Evolutionary conservation across 2,329 filamentous ascomycete species (phyloP), one percentile per base, ranked within the genome.

Genomic region (Calonectria fujianensis): DNA sequence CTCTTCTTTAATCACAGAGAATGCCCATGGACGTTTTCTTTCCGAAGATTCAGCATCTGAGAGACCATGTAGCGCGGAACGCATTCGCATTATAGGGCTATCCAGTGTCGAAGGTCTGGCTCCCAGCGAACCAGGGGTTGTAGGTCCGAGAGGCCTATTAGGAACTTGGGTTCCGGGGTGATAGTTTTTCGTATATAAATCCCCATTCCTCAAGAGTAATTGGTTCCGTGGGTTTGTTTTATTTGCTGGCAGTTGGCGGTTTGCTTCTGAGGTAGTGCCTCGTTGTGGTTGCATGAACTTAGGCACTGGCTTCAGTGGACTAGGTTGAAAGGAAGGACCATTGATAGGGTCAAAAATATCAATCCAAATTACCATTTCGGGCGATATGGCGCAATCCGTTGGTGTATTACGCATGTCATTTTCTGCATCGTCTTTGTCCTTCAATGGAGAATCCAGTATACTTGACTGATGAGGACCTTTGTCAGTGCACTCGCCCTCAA

Each of bases 271-370:
- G 11, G 52, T 77, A 13, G 79, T 73, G 20, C 67, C 79, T 18
- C 80, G 78, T 2, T 74, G 37, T 80, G 78, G 74, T 59, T 84
- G 85, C 87, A 90, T 90, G 81, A 87, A 88, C 18, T 77, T 73
- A 0, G 90, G 90, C 14, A 91, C 85, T 1, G 89, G 88, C 74
- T 91, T 92, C 14, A 88, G 85, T 5, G 84, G 86, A 68, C 85
- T 86, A 2, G 89, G 88, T 74, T 83, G 85, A 78, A 91, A 91
- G 2, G 87, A 84, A 5, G 84, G 82, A 13, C 85, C 82, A 18
- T 87, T 85, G 14, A 91, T 74, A 0, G 90, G 90, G 74, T 91
- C 87, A 35, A 83, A 82, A 6, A 90, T 85, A 41, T 88, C 87
- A 9, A 91, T 86, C 80, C 90, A 91, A 8, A 91, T 86, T 1